Evolutionary conservation across 2,329 filamentous ascomycete genomes (phyloP), one percentile per base, ranked within the genome.

Genomic region (Phaeoacremonium minimum): DNA sequence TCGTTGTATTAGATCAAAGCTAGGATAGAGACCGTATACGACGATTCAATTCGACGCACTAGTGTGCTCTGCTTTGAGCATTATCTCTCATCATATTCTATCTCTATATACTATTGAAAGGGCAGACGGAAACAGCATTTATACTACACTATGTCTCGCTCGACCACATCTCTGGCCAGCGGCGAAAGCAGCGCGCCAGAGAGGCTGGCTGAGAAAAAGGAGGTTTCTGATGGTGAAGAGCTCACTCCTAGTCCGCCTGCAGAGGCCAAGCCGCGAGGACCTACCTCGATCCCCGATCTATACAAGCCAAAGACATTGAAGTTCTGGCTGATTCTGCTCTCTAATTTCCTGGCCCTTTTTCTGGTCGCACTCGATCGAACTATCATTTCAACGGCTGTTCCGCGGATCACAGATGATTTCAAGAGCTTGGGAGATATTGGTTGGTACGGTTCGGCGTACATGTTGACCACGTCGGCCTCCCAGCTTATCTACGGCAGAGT

Each of bases 371-470:
- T 79, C 9, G 71, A 74, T 47, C 59, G 69, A 17, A 76, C 73
- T n/a, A 77, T 77, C 44, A 61, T 77, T 32, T 65, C 72, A 42
- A 78, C 63, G 28, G 75, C 73, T 9, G 67, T 75, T 16, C 73
- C 73, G 2, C 56, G 61, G 20, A 77, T 77, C 49, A 74, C 71
- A n/a, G 64, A 75, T 46, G 70, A 76, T 15, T 77, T 78, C 51
- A 58, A 73, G 32, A 73, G 73, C 35, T 56, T 80, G 3, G 69
- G 70, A 3, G 78, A 83, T 42, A 75, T 82, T 38, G 76, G 76
- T 35, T 83, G 78, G 78, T 82, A 82, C 52, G 76, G 73, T 5
- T 75, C 73, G 26, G 69, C 75, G 2, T 79, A 80, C 51, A 73
- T 80, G 64, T 60, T 82, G 44, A 78, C 76, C 11, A 74, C 73